Conservation (phyloP, 2,329 filamentous ascomycete species). For the Leptosphaerulina australis region DNA sequence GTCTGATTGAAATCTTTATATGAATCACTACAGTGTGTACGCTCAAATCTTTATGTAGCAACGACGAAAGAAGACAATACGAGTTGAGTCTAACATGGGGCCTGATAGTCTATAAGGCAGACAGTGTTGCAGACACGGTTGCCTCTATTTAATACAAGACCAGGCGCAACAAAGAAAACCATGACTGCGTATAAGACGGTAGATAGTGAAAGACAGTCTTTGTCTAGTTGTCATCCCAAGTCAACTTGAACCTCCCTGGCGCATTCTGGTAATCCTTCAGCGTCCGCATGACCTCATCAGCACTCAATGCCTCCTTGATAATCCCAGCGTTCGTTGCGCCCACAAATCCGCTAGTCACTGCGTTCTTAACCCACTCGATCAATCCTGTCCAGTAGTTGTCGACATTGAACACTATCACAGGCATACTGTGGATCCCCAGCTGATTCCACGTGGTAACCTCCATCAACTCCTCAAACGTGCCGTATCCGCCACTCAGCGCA, state of each 20-base stretch:
- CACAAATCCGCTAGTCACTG: constrained; percentile 79
- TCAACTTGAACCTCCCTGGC: constrained; percentile 75
- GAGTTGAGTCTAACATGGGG: too few species aligned
- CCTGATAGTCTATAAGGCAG: too few species aligned
- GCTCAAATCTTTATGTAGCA: too few species aligned
- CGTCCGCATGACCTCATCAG: constrained; percentile 72
- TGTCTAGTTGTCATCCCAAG: constrained; percentile 68
- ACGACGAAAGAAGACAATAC: too few species aligned
- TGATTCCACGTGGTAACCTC: constrained; percentile 95
- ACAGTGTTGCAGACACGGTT: too few species aligned
- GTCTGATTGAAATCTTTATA: too few species aligned
- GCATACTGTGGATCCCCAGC: constrained; percentile 82
- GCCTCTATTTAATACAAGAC: too few species aligned
- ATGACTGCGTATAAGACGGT: too few species aligned
- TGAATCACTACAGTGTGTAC: too few species aligned
- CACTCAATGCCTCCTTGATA: constrained; percentile 73
- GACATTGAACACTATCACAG: constrained; percentile 81
- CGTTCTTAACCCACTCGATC: constrained; percentile 77
- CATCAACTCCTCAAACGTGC: constrained; percentile 94
- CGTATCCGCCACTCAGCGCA: constrained; percentile 86
- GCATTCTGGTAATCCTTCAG: constrained; percentile 78
- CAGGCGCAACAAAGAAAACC: too few species aligned
- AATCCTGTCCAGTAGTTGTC: constrained; percentile 92
- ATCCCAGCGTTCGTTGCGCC: constrained; percentile 73
- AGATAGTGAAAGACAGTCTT: too few species aligned